Percentiles rank a stretch among this genome's conserved stretches.
phyloP scores from a whole-genome alignment of 169 alveolate genomes.

The Cryptosporidium xiaoi region DNA sequence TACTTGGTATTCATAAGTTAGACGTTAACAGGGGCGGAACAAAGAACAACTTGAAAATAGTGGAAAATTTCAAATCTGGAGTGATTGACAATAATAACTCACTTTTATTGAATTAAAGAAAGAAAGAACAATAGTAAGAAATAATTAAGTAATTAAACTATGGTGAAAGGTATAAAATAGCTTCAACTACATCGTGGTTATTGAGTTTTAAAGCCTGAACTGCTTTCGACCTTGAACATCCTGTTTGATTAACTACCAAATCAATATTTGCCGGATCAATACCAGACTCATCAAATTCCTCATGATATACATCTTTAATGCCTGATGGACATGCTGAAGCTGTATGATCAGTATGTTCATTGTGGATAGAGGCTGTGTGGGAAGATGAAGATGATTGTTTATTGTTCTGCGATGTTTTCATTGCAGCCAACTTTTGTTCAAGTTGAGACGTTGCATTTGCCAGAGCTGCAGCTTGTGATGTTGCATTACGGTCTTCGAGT shows the following conservation, averaged over 20 bases:
- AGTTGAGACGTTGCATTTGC: conserved; percentile 69
- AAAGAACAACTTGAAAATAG: no score
- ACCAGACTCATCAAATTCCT: conserved; percentile 85
- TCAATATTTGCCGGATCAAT: conserved; percentile 85
- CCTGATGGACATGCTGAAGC: not conserved
- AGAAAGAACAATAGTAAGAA: no score
- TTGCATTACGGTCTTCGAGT: conserved; percentile 53
- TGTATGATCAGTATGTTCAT: conserved; percentile 4
- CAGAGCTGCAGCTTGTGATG: conserved; percentile 73
- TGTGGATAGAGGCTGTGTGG: conserved; percentile 52
- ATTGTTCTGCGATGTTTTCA: conserved; percentile 29
- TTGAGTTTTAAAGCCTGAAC: conserved; percentile 85
- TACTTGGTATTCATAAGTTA: no score
- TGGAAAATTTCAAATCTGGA: no score
- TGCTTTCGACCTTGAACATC: conserved; percentile 87
- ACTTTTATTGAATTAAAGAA: no score
- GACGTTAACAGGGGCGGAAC: no score
- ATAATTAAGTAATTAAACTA: not conserved
- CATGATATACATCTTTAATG: conserved; percentile 75
- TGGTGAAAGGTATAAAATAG: conserved; percentile 82
- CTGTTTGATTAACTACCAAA: conserved; percentile 87
- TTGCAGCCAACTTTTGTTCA: conserved; percentile 71
- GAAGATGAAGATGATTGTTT: not conserved
- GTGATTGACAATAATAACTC: no score
- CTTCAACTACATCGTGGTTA: conserved; percentile 89